Percentiles rank a stretch among this genome's conserved stretches.
Conservation (phyloP, 306 rosid species). For the Quercus gilva region DNA sequence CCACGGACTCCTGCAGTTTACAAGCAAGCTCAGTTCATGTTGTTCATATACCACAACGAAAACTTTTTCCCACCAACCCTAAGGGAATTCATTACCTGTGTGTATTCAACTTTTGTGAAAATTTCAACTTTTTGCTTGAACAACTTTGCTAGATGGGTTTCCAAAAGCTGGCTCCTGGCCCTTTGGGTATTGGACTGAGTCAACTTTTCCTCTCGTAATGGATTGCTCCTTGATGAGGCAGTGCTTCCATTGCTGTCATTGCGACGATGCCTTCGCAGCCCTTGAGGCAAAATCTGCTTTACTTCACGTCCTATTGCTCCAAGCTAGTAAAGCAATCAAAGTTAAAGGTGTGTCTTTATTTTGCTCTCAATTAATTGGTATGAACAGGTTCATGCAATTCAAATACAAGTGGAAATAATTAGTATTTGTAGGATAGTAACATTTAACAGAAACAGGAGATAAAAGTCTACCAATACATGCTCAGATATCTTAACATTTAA, state of each 20-base stretch:
- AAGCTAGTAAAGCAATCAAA: slow-evolving; percentile 51
- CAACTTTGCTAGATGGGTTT: slow-evolving; percentile 93
- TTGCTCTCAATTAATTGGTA: slow-evolving; percentile 16
- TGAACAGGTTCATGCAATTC: slow-evolving; percentile 4
- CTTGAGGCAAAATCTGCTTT: slow-evolving; percentile 80
- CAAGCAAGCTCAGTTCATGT: slow-evolving; percentile 27
- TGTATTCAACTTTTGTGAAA: slow-evolving; percentile 87
- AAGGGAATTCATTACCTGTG: slow-evolving; percentile 60
- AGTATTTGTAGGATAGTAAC: not conserved
- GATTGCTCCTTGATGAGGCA: slow-evolving; percentile 83
- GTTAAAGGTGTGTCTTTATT: slow-evolving; percentile 9
- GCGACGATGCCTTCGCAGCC: slow-evolving; percentile 67
- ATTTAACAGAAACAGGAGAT: not conserved
- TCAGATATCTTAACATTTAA: slow-evolving; percentile 7
- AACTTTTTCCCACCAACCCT: slow-evolving; percentile 22
- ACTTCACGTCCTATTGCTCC: slow-evolving; percentile 65
- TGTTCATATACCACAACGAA: slow-evolving; percentile 7
- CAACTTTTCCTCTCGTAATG: slow-evolving; percentile 77
- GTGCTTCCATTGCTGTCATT: slow-evolving; percentile 90
- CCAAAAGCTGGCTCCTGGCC: slow-evolving; percentile 93
- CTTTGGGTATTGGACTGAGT: slow-evolving; percentile 72
- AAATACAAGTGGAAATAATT: not conserved
- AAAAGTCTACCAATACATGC: not conserved
- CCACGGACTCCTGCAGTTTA: slow-evolving; percentile 74
- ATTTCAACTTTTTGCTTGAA: slow-evolving; percentile 94